These are phyloP conservation scores for Gossypium aridum DNA, from an alignment of 441 rosid species.

Conservation along the genomic window DNA sequence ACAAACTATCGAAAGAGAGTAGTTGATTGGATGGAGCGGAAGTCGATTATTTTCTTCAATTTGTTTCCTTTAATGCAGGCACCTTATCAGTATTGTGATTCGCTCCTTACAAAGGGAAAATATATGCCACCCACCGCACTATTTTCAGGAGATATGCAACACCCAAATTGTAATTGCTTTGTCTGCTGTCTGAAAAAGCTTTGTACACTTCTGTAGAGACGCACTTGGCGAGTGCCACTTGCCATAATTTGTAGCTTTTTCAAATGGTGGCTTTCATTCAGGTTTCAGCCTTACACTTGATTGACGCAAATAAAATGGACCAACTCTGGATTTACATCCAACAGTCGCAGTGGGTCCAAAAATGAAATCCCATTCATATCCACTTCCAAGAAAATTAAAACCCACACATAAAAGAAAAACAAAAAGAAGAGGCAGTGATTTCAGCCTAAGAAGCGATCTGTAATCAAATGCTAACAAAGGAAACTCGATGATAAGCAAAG, in stretches of 20 bases:
- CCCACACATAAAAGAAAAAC: no score
- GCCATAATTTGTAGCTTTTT: neutral
- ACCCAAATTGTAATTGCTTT: neutral
- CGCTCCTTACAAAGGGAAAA: neutral
- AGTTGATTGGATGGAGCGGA: neutral
- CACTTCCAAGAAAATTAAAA: neutral
- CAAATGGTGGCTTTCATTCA: neutral
- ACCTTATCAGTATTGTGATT: neutral
- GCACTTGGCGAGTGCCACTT: neutral
- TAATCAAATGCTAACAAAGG: neutral
- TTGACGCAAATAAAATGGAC: neutral
- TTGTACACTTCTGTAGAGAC: neutral
- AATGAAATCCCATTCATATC: neutral
- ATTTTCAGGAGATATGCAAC: neutral
- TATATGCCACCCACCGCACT: no score
- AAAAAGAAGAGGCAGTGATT: neutral
- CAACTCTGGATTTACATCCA: neutral
- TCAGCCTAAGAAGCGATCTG: neutral
- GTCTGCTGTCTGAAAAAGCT: neutral
- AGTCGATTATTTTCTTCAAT: neutral
- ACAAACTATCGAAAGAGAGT: no score
- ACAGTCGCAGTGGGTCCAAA: neutral
- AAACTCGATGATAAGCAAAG: neutral
- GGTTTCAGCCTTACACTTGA: neutral
- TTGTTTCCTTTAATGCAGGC: neutral